Percentiles rank a stretch among this genome's conserved stretches.
Conservation (phyloP, 495 filamentous ascomycete species). For the Clavariopsis aquatica region DNA sequence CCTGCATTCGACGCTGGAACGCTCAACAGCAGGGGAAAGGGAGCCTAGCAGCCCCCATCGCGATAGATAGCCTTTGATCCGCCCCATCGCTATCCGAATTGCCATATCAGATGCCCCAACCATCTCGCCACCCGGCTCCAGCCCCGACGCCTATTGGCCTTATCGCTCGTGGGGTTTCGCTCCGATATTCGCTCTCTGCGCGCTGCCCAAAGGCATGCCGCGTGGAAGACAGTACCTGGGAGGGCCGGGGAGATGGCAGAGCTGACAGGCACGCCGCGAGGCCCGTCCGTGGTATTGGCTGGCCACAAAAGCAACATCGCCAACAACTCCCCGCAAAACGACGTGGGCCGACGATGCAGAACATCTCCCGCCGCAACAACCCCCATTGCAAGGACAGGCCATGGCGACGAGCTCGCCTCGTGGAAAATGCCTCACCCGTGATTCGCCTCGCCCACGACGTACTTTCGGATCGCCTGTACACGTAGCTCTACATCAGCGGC, state of each 20-base stretch:
- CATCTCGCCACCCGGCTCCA: conserved; percentile 27
- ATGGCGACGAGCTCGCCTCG: conserved; percentile 10
- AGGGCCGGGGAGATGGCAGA: neutral
- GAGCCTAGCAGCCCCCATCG: neutral
- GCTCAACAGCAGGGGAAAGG: neutral
- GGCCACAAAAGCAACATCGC: conserved; percentile 18
- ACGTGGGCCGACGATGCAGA: conserved; percentile 31
- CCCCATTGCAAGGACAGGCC: neutral
- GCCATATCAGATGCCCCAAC: conserved; percentile 26
- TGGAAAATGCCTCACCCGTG: conserved; percentile 39
- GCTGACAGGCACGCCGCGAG: conserved; percentile 4
- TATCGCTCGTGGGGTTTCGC: conserved; percentile 18
- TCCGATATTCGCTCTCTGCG: conserved; percentile 25
- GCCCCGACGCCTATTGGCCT: conserved; percentile 25
- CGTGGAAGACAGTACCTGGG: neutral
- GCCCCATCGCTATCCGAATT: conserved; percentile 17
- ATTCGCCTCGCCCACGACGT: conserved; percentile 40
- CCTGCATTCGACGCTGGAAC: neutral
- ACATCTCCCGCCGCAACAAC: conserved; percentile 34
- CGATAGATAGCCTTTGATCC: conserved; percentile 1
- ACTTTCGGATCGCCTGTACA: conserved; percentile 43
- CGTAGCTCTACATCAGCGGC: conserved; percentile 24
- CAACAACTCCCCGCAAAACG: conserved; percentile 30
- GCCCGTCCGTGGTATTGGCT: neutral
- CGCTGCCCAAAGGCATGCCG: conserved; percentile 6